phyloP scores from a whole-genome alignment of 2,329 filamentous ascomycete species.

The Xylaria sp. region DNA sequence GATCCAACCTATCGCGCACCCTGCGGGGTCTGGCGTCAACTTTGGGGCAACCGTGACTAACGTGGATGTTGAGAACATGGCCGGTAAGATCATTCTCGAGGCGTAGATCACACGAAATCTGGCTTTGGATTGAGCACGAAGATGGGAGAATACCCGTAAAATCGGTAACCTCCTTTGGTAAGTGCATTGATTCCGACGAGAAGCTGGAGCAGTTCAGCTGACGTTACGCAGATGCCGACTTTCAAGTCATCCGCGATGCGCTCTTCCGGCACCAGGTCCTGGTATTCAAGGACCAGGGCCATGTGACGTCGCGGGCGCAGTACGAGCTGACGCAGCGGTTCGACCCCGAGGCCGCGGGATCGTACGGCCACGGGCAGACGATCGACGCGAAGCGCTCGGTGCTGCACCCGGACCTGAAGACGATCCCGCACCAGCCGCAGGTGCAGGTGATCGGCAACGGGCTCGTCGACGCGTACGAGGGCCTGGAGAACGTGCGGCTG shows the following conservation, averaged over 20 bases:
- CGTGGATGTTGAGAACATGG: conserved; percentile 63
- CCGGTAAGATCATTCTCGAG: conserved; percentile 54
- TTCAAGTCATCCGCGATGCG: conserved; percentile 63
- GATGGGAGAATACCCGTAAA: conserved; percentile 57
- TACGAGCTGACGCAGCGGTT: conserved; percentile 75
- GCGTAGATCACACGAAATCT: conserved; percentile 16
- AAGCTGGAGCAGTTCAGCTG: conserved; percentile 14
- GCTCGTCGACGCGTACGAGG: conserved; percentile 69
- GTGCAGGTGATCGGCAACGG: conserved; percentile 82
- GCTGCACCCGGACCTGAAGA: conserved; percentile 79
- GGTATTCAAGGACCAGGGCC: conserved; percentile 68
- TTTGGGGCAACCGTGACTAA: conserved; percentile 65
- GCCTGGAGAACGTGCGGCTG: conserved; percentile 67
- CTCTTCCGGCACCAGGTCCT: conserved; percentile 72
- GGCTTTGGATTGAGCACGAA: conserved; percentile 26
- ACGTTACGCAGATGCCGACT: conserved; percentile 60
- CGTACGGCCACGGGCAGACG: conserved; percentile 77
- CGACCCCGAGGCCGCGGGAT: conserved; percentile 64
- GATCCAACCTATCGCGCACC: too few species aligned
- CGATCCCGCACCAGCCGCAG: conserved; percentile 77
- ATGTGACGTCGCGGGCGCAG: conserved; percentile 69
- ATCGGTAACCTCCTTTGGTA: conserved; percentile 63
- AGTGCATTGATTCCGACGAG: conserved; percentile 31
- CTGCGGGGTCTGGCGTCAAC: conserved; percentile 53
- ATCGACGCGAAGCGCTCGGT: conserved; percentile 66